Conservation (phyloP, 2,329 filamentous ascomycete genomes). For the Neonectria hederae region DNA sequence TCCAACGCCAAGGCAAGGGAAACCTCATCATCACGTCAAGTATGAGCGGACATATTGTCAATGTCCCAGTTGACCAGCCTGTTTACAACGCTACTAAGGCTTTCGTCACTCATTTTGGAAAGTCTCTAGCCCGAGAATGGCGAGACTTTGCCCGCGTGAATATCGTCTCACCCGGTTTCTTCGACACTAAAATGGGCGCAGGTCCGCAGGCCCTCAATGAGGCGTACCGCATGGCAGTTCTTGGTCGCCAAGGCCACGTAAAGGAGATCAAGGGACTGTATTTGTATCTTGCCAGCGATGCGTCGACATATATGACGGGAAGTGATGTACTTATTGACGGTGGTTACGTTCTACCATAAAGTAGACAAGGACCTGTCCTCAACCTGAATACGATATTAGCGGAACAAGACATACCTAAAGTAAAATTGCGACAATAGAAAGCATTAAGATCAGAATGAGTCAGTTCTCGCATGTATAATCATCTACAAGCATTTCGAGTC, state of each 20-base stretch:
- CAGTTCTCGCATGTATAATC: no score
- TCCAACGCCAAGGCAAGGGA: slow-evolving; percentile 52
- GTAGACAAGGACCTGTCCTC: background rate
- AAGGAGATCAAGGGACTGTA: slow-evolving; percentile 71
- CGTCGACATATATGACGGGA: slow-evolving; percentile 60
- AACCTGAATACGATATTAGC: background rate
- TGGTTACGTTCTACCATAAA: slow-evolving; percentile 44
- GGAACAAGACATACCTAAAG: no score
- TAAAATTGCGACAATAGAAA: background rate
- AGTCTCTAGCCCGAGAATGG: slow-evolving; percentile 63
- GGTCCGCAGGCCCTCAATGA: slow-evolving; percentile 54
- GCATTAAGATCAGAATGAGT: no score
- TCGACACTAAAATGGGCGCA: slow-evolving; percentile 62
- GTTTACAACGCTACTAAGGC: slow-evolving; percentile 65
- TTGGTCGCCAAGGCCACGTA: slow-evolving; percentile 66
- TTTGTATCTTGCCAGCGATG: slow-evolving; percentile 60
- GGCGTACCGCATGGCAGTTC: slow-evolving; percentile 56
- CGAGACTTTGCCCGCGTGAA: slow-evolving; percentile 64
- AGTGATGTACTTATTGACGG: slow-evolving; percentile 59
- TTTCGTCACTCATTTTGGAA: slow-evolving; percentile 61
- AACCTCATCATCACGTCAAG: slow-evolving; percentile 60
- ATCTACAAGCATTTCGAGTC: no score
- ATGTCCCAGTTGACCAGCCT: slow-evolving; percentile 59
- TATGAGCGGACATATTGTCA: slow-evolving; percentile 58
- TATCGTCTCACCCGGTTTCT: slow-evolving; percentile 56